phyloP scores from a whole-genome alignment of 2,329 filamentous ascomycete genomes.

The Chaetomiaceae sp. region DNA sequence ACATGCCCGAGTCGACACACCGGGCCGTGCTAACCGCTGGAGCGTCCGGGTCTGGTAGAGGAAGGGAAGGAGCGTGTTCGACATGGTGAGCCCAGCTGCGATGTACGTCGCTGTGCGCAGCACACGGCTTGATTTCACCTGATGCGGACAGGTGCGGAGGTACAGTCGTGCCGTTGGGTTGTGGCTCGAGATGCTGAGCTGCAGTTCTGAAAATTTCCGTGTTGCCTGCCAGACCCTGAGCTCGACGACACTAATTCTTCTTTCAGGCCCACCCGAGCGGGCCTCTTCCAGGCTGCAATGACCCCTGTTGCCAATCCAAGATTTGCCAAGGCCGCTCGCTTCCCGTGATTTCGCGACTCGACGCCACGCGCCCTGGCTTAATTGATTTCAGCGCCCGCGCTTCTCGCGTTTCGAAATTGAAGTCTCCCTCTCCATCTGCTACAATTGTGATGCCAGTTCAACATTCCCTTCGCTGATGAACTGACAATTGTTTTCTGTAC shows the following conservation, averaged over 20 bases:
- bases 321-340: neutral
- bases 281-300: too few species aligned
- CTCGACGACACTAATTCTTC: too few species aligned
- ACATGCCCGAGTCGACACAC: conserved; percentile 23
- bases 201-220: conserved; percentile 11
- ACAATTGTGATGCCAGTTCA: too few species aligned
- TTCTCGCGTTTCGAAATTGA: conserved; percentile 4
- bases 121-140: neutral
- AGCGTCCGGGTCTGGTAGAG: conserved; percentile 67
- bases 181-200: too few species aligned
- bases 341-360: conserved; percentile 23
- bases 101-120: neutral
- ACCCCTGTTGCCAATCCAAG: neutral
- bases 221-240: conserved; percentile 1
- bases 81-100: conserved; percentile 31
- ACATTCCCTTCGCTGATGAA: too few species aligned
- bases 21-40: conserved; percentile 30
- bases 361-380: conserved; percentile 15
- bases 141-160: too few species aligned
- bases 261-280: too few species aligned
- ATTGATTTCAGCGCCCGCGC: conserved; percentile 16
- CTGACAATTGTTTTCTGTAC: neutral
- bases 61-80: conserved; percentile 54
- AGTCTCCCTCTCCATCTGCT: too few species aligned
- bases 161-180: too few species aligned